Evolutionary conservation across 139 green algal species (phyloP).

Genomic region (Closterium sp.): DNA sequence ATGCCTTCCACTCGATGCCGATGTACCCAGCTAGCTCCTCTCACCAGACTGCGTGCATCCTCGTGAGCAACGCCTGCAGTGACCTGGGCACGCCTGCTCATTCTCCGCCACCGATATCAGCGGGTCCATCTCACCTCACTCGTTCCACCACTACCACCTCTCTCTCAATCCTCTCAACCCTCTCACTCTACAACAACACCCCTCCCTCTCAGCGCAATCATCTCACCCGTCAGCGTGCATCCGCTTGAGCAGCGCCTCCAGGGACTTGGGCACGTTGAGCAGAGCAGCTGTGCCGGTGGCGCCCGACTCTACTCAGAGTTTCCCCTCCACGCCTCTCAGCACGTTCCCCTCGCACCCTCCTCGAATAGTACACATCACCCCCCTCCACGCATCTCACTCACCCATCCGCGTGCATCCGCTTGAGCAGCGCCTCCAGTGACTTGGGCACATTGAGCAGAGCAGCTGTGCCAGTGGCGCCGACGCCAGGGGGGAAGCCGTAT

Average conservation of each 20-base stretch:
- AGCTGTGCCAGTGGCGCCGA: slow-evolving; percentile 92
- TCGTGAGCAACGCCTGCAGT: slow-evolving; percentile 66
- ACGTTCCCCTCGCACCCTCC: no score
- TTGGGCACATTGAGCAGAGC: slow-evolving; percentile 95
- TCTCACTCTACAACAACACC: no score
- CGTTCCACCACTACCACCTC: no score
- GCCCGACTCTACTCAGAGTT: neutral
- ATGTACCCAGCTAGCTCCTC: neutral
- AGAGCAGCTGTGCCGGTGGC: neutral
- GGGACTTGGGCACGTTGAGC: slow-evolving; percentile 54
- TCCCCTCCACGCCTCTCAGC: neutral
- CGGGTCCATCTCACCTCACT: slow-evolving; percentile 75
- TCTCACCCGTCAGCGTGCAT: slow-evolving; percentile 46
- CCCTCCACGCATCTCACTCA: no score
- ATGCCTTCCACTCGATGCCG: neutral
- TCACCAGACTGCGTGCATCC: slow-evolving; percentile 57
- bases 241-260: slow-evolving; percentile 65
- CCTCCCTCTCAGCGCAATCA: neutral
- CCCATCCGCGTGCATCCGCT: slow-evolving; percentile 56
- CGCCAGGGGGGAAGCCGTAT: slow-evolving; percentile 95
- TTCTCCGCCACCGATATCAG: no score
- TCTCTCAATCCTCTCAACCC: no score
- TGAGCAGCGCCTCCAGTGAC: slow-evolving; percentile 73
- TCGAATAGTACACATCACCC: no score
- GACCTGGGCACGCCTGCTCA: no score